Evolutionary conservation across 2,329 filamentous ascomycete genomes (phyloP).

Genomic region (Fusarium annulatum): DNA sequence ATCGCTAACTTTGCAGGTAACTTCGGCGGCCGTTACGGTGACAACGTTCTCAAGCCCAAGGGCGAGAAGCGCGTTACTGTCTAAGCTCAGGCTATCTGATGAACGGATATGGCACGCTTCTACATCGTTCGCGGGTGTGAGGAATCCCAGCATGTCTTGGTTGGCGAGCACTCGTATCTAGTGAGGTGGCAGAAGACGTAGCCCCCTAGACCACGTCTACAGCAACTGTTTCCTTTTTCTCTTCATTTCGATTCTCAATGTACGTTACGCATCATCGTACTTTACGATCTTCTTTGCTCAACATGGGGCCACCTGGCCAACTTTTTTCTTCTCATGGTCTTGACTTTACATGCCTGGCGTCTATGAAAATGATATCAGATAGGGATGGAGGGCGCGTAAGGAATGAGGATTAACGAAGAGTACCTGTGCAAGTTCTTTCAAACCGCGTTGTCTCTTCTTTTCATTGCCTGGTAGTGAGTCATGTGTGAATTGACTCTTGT

Average conservation of each 20-base stretch:
- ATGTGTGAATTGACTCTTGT: not conserved
- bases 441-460: slow-evolving; percentile 37
- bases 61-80: slow-evolving; percentile 41
- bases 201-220: slow-evolving; percentile 30
- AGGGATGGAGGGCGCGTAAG: slow-evolving; percentile 39
- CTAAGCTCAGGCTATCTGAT: slow-evolving; percentile 37
- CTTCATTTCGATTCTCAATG: slow-evolving; percentile 50
- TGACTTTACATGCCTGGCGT: slow-evolving; percentile 40
- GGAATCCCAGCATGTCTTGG: slow-evolving; percentile 21
- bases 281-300: slow-evolving; percentile 48
- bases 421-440: slow-evolving; percentile 27
- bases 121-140: slow-evolving; percentile 10
- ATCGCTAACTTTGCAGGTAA: slow-evolving; percentile 56
- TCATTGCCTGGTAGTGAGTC: slow-evolving; percentile 30
- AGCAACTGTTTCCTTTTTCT: slow-evolving; percentile 33
- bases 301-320: slow-evolving; percentile 40
- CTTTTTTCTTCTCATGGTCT: slow-evolving; percentile 35
- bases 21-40: slow-evolving; percentile 60
- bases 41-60: slow-evolving; percentile 60
- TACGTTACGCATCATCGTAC: slow-evolving; percentile 51
- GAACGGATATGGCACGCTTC: slow-evolving; percentile 26
- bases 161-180: slow-evolving; percentile 25
- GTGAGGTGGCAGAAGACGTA: slow-evolving; percentile 25
- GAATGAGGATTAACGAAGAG: slow-evolving; percentile 29
- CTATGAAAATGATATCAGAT: slow-evolving; percentile 41